phyloP scores from a whole-genome alignment of 768 basidiomycete genomes.

The Mycena albidolilacea region DNA sequence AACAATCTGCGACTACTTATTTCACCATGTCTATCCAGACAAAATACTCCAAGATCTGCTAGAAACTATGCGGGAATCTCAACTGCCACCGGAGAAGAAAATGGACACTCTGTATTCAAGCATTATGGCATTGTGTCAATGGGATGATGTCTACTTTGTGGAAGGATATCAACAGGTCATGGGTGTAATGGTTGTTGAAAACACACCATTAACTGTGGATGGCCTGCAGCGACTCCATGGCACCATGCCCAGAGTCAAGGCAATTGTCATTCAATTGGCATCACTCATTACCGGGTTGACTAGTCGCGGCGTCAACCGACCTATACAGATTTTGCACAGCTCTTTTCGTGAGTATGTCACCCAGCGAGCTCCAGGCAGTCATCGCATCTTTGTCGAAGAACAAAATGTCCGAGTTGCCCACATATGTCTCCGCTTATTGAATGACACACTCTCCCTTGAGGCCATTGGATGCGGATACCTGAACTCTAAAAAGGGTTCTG shows the following conservation, averaged over 20 bases:
- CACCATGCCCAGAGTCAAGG: background rate
- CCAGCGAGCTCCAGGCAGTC: background rate
- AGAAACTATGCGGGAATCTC: constrained; percentile 8
- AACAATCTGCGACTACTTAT: constrained; percentile 39
- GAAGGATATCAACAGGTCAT: background rate
- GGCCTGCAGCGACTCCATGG: constrained; percentile 1
- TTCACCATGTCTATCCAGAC: constrained; percentile 23
- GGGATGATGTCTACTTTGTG: constrained; percentile 36
- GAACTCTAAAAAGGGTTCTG: background rate
- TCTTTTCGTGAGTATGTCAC: constrained; percentile 10
- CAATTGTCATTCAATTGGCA: background rate
- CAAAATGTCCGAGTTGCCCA: background rate
- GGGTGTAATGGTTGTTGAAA: background rate
- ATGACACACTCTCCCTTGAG: no score
- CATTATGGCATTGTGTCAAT: constrained; percentile 33
- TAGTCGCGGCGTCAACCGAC: background rate
- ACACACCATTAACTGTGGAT: background rate
- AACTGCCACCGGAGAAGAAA: constrained; percentile 31
- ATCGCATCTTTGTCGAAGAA: background rate
- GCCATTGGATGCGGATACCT: background rate
- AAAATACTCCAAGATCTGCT: constrained; percentile 32
- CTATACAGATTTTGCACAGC: background rate
- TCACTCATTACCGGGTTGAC: background rate
- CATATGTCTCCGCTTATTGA: background rate
- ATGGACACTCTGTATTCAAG: constrained; percentile 36